Base-by-base conservation (phyloP, 345 rosid species). In the Citropsis articulata region DNA sequence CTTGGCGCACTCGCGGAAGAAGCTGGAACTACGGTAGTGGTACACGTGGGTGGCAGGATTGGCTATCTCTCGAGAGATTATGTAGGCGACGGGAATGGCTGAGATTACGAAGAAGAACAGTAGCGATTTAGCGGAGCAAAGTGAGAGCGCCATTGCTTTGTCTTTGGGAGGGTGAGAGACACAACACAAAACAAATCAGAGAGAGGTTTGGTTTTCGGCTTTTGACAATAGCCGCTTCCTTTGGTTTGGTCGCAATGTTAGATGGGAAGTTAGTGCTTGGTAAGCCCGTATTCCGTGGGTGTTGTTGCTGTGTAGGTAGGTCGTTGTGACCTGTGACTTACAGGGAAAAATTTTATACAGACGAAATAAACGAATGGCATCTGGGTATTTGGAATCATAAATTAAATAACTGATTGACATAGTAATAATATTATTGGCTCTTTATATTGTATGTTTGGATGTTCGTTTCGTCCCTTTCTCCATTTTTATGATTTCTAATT, bases 1-100 rank as follows among this genome's bases (percentile, higher is more conserved):
- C 91, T 95, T 93, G 81, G 95, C 93, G 86, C 92, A 90, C 87
- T 93, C 98, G 16, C 97, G 93, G 84, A 95, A 35, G 82, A 82
- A 90, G 24, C 95, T 93, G 79, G 90, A 71, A 88, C 97, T 89
- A 28, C 86, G 89, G 89, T 91, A 95, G 81, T 80, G 87, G 88
- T 82, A 86, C 67, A 89, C 93, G 72, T 87, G 97, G 55, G 91
- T 90, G n/a, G 94, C 1, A 6, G 97, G 90, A 3, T 71, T 65
- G 63, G 91, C 75, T 48, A 83, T 82, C 82, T 95, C 98, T 28
- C 82, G 81, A 70, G 86, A 88, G 76, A 91, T 80, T 75, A 95
- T 80, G 81, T 85, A 91, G 78, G 91, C 93, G 30, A 91, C n/a
- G 65, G 95, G 98, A 60, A 93, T 61, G 77, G 97, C 95, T 66